Base-by-base conservation (phyloP, 805 yeast species). In the Teunomyces lycoperdinae region DNA sequence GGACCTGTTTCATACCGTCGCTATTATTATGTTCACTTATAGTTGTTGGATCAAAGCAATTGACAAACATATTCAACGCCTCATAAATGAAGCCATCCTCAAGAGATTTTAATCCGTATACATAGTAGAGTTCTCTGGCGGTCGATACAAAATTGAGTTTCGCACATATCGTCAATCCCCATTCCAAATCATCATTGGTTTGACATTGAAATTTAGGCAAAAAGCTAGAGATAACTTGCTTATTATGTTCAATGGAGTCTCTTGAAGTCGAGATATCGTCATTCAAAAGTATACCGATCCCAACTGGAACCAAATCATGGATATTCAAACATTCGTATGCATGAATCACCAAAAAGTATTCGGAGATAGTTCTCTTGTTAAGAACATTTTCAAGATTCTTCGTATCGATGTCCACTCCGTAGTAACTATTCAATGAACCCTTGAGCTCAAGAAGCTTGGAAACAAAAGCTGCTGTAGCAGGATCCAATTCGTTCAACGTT, bases 131-230 rank as follows among this genome's bases (percentile, higher is more conserved):
- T 29, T 74, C 70, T 48, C 74, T 74, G 0, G 87, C 81, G 9
- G 87, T 81, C 6, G 74, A 66, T n/a, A 81, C 73, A 36, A 86
- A 62, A 55, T 78, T 79, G 61, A 86, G 71, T 55, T 83, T 77
- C 9, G 90, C 87, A 67, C 92, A 85, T 4, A 87, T 71, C 2
- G 88, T 79, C 44, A 87, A 67, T 40, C 84, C 78, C 92, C 92
- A 87, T 62, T 87, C 94, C 51, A 85, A 73, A 60, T 87, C 95
- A 60, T 86, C 91, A 58, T 83, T 85, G 7, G 84, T 83, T 46
- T 76, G 67, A 57, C 82, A 83, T 39, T 82, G 73, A 58, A 72
- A 86, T 17, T 74, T 75, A 4, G 89, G 88, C 31, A 87, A 65
- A 42, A 79, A 73, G 50, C 80, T 83, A 3, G 80, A 74, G 31